phyloP scores from a whole-genome alignment of 2,329 filamentous ascomycete genomes.

The Hyphodiscus sp. region DNA sequence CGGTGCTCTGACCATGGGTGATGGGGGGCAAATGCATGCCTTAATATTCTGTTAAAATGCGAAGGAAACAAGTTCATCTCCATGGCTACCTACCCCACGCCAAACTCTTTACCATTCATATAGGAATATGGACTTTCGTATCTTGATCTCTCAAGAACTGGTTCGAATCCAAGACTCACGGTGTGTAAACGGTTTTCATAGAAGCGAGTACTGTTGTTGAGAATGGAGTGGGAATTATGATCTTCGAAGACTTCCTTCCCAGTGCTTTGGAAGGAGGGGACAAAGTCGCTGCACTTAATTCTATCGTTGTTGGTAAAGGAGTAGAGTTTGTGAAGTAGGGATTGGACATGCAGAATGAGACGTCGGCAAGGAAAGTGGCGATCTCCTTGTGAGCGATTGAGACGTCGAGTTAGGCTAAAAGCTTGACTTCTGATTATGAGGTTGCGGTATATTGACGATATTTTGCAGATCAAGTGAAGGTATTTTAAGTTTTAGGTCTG shows the following conservation, averaged over 20 bases:
- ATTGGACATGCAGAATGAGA: conserved; percentile 25
- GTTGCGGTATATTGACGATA: too few species aligned
- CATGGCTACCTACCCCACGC: background rate
- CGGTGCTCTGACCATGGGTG: background rate
- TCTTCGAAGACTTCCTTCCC: conserved; percentile 35
- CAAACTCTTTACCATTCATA: background rate
- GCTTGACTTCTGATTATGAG: too few species aligned
- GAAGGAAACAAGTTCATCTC: background rate
- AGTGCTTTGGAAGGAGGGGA: conserved; percentile 31
- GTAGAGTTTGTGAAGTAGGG: conserved; percentile 36
- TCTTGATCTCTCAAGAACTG: background rate
- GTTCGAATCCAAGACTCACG: background rate
- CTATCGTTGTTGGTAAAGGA: conserved; percentile 35
- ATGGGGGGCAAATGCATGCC: background rate
- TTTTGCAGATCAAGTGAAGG: too few species aligned
- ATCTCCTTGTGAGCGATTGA: background rate
- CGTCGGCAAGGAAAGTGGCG: background rate
- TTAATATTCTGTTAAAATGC: background rate
- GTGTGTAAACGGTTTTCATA: conserved; percentile 5
- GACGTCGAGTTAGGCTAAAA: background rate
- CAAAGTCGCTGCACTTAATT: conserved; percentile 33
- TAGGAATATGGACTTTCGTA: background rate
- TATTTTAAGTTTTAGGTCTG: too few species aligned
- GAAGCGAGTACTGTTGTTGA: conserved; percentile 2
- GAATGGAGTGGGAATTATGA: conserved; percentile 14